Percentiles rank a stretch among this genome's conserved stretches.
These are phyloP conservation scores for Cryptococcus sp. DNA, from an alignment of 1,284 basidiomycete genomes.

Conservation along the genomic window DNA sequence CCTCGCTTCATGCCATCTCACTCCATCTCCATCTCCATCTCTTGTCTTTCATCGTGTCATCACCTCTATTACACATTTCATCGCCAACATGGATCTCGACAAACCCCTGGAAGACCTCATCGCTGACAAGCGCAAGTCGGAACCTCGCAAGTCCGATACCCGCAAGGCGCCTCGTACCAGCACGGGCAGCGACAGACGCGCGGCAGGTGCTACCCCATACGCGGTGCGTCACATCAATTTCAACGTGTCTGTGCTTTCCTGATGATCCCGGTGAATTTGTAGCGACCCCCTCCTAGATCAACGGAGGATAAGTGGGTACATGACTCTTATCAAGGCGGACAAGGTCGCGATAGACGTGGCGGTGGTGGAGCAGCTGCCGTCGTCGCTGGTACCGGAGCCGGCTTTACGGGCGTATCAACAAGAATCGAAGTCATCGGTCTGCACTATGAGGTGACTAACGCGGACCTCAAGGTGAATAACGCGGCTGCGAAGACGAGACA, in stretches of 20 bases:
- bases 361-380: conserved; percentile 8
- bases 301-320: conserved; percentile 53
- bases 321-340: conserved; percentile 45
- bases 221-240: conserved; percentile 26
- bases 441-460: conserved; percentile 89
- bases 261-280: background rate
- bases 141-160: conserved; percentile 4
- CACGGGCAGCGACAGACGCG: conserved; percentile 15
- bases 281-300: conserved; percentile 51
- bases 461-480: conserved; percentile 76
- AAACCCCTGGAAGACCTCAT: conserved; percentile 50
- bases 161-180: conserved; percentile 9
- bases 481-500: background rate
- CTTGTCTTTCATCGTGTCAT: conserved; percentile 1
- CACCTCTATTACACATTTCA: background rate
- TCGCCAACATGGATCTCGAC: conserved; percentile 48
- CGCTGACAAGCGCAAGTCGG: conserved; percentile 35
- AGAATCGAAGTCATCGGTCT: conserved; percentile 81
- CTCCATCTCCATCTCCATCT: background rate
- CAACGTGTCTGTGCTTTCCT: background rate
- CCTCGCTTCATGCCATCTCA: background rate
- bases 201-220: conserved; percentile 34
- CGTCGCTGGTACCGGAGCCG: conserved; percentile 23
- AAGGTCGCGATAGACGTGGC: conserved; percentile 11
- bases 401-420: conserved; percentile 56